Evolutionary conservation across 768 basidiomycete genomes (phyloP).

Genomic region (Naganishia randhawae): DNA sequence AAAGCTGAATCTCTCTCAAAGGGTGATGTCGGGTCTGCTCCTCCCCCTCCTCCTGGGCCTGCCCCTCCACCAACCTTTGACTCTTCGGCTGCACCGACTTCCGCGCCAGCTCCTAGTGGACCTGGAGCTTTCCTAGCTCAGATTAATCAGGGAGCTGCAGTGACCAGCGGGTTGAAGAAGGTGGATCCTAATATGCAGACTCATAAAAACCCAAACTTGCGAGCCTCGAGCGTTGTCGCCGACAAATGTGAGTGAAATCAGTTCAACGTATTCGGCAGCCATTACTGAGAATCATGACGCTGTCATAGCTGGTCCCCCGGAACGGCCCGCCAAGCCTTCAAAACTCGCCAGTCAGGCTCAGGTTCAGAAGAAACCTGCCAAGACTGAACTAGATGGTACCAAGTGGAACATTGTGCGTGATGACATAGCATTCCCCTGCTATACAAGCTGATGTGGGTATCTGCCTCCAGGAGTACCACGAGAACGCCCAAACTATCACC

Average conservation of each 20-base stretch:
- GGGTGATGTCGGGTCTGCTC: slow-evolving; percentile 44
- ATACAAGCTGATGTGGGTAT: slow-evolving; percentile 15
- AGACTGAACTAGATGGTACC: slow-evolving; percentile 81
- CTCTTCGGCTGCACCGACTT: slow-evolving; percentile 41
- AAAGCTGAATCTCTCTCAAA: slow-evolving; percentile 30
- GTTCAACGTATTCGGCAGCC: slow-evolving; percentile 26
- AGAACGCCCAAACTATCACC: slow-evolving; percentile 64
- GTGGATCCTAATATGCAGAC: slow-evolving; percentile 97
- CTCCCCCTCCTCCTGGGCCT: slow-evolving; percentile 50
- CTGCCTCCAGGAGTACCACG: slow-evolving; percentile 74
- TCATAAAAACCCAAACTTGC: slow-evolving; percentile 90
- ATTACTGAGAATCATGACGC: neutral
- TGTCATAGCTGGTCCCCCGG: slow-evolving; percentile 53
- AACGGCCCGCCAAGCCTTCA: slow-evolving; percentile 64
- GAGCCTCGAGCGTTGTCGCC: slow-evolving; percentile 60
- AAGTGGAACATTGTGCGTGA: slow-evolving; percentile 80
- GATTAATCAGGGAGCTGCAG: slow-evolving; percentile 79
- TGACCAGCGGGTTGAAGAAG: slow-evolving; percentile 86
- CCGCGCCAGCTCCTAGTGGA: slow-evolving; percentile 58
- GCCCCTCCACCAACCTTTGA: slow-evolving; percentile 53
- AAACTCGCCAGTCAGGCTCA: slow-evolving; percentile 69
- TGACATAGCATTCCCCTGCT: slow-evolving; percentile 39
- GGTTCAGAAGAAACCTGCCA: slow-evolving; percentile 84
- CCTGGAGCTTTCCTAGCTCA: slow-evolving; percentile 75
- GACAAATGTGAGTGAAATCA: slow-evolving; percentile 31